Base-by-base conservation (phyloP, 2,329 filamentous ascomycete species). In the Phialemonium atrogriseum region DNA sequence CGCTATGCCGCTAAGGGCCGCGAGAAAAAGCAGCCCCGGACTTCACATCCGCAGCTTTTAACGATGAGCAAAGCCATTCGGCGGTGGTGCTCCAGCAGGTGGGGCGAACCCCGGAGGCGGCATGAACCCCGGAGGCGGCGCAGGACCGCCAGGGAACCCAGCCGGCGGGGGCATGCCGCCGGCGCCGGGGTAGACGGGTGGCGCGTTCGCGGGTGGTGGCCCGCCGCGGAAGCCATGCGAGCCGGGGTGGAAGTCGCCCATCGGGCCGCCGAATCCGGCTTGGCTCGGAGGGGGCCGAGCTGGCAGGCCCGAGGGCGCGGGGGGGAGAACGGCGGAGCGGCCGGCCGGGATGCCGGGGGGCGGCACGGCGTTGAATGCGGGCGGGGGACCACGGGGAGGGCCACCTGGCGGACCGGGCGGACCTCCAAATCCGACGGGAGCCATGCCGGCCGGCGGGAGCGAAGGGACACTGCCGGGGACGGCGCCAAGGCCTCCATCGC, bases 231-330 rank as follows among this genome's bases (percentile, higher is more conserved):
- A 49, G 10, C 59, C 56, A n/a, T n/a, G n/a, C n/a, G n/a, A n/a
- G 22, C 59, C 60, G 0, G 40, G 41, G 39, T 68, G 66, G 48
- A 63, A 68, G 35, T 66, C 62, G 27, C 61, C 43, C 13, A 45
- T 63, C 5, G 64, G 62, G 36, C 66, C 67, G 27, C 56, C 60
- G 44, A 56, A 69, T 15, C 56, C 59, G 15, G 43, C 55, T 19
- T 66, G 64, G 30, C 59, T 59, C 27, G 63, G 63, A 0, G 66
- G 67, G 4, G 66, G 68, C 11, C 68, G 56, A 0, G 66, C 64
- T 0, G 68, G 68, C 4, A 73, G 52, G 2, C 68, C 68, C 1
- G 65, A 60, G 0, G 68, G 67, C 0, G 67, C 60, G 7, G 66
- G 62, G 1, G 66, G 67, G 3, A 71, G 58, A 30, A 50, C 40